Evolutionary conservation across 148 eudicot genomes (phyloP).

Genomic region (Rheum nobile): DNA sequence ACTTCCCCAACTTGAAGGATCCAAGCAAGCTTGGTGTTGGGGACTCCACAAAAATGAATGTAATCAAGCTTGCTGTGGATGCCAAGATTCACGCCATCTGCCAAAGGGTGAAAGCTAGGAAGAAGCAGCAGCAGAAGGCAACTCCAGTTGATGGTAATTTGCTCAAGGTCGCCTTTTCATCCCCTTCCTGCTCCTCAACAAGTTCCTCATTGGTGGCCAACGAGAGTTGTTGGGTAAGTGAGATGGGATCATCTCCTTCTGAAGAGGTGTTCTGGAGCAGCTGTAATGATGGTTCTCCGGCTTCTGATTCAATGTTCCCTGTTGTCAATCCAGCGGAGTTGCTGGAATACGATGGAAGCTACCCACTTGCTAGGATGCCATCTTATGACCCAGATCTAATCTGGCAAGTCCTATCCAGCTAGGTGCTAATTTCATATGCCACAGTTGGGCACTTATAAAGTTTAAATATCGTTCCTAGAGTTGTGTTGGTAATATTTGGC

Average conservation of each 20-base stretch:
- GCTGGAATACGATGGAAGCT: constrained; percentile 28
- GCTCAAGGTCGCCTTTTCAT: constrained; percentile 18
- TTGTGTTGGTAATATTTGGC: background rate
- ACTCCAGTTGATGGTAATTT: constrained; percentile 9
- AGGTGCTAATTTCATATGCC: constrained; percentile 8
- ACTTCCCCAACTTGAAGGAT: constrained; percentile 65
- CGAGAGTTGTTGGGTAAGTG: constrained; percentile 24
- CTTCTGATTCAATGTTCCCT: constrained; percentile 20
- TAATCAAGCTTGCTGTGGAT: constrained; percentile 55
- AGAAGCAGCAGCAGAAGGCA: constrained; percentile 23
- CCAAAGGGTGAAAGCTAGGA: constrained; percentile 47
- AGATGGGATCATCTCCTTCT: constrained; percentile 20
- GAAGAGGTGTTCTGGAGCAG: constrained; percentile 40
- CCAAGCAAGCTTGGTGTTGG: constrained; percentile 35
- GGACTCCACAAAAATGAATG: constrained; percentile 40
- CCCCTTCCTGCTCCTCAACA: constrained; percentile 26
- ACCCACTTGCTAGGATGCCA: constrained; percentile 57
- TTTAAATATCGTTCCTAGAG: background rate
- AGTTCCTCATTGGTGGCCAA: constrained; percentile 12
- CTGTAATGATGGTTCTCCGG: constrained; percentile 26
- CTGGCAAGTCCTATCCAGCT: constrained; percentile 79
- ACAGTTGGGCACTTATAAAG: background rate
- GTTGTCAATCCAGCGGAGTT: constrained; percentile 11
- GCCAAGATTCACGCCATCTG: constrained; percentile 71
- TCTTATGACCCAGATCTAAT: constrained; percentile 81